A percentile compares a stretch with the other conserved stretches of the same genome.
phyloP scores from a whole-genome alignment of 2,329 filamentous ascomycete genomes.

The Chaetomiaceae sp. region DNA sequence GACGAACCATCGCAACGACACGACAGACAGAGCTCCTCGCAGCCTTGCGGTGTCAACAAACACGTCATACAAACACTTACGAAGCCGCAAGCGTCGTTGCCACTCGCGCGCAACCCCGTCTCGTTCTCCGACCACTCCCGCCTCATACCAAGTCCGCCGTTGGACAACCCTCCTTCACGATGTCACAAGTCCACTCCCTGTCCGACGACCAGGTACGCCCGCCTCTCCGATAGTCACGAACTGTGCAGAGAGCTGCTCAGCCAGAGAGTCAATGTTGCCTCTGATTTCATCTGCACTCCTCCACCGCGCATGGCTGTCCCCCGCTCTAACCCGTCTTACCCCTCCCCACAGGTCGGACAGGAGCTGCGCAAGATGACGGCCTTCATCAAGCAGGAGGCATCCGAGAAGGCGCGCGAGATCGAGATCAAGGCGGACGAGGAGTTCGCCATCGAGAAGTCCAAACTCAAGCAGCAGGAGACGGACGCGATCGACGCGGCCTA shows the following conservation, averaged over 20 bases:
- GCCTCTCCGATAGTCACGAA: slow-evolving; percentile 5
- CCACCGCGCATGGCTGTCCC: no score
- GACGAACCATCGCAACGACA: background rate
- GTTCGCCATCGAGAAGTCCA: slow-evolving; percentile 98
- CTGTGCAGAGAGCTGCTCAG: no score
- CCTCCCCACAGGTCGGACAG: slow-evolving; percentile 69
- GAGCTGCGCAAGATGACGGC: slow-evolving; percentile 99
- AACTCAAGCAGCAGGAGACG: slow-evolving; percentile 93
- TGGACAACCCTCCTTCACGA: slow-evolving; percentile 46
- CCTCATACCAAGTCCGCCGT: background rate
- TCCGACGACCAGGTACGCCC: slow-evolving; percentile 94
- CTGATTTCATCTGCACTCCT: no score
- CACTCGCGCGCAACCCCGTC: no score
- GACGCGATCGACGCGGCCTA: slow-evolving; percentile 86
- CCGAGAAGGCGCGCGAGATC: slow-evolving; percentile 96
- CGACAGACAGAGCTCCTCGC: no score
- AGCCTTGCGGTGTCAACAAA: no score
- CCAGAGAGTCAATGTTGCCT: no score
- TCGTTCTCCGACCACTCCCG: background rate
- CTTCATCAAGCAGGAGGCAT: slow-evolving; percentile 98
- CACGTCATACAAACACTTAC: no score
- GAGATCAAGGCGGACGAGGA: slow-evolving; percentile 98
- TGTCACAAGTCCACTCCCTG: slow-evolving; percentile 91
- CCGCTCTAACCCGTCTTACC: no score
- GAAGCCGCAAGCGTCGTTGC: no score